A percentile compares a stretch with the other conserved stretches of the same genome.
phyloP scores from a whole-genome alignment of 2,329 filamentous ascomycete genomes.

The Sarocladiaceae sp. region DNA sequence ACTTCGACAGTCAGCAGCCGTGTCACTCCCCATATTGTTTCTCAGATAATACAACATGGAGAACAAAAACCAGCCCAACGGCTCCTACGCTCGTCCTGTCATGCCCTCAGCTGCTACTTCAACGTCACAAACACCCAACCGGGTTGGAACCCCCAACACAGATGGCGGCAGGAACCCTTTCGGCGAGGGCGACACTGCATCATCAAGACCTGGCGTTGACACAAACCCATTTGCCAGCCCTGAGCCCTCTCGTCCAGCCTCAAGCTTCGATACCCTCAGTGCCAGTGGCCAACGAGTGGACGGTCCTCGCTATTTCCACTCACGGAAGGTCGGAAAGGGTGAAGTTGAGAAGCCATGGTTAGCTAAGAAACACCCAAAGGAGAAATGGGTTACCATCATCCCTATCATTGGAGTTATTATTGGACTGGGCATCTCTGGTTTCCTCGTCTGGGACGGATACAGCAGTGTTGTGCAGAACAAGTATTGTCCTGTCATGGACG shows the following conservation, averaged over 20 bases:
- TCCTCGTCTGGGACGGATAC: slow-evolving; percentile 71
- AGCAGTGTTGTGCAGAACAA: slow-evolving; percentile 66
- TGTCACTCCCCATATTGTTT: too few relatives aligned
- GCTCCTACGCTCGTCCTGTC: slow-evolving; percentile 21
- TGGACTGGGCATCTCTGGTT: slow-evolving; percentile 60
- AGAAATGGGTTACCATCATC: slow-evolving; percentile 83
- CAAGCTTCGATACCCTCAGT: slow-evolving; percentile 41
- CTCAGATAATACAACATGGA: too few relatives aligned
- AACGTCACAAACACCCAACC: slow-evolving; percentile 31
- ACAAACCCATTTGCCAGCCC: slow-evolving; percentile 43
- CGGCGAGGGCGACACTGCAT: slow-evolving; percentile 31
- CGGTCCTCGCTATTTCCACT: slow-evolving; percentile 61
- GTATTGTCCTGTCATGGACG: slow-evolving; percentile 62
- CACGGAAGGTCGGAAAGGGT: slow-evolving; percentile 64
- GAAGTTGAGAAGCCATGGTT: slow-evolving; percentile 74
- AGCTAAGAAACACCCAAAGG: slow-evolving; percentile 63
- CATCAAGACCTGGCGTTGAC: slow-evolving; percentile 22
- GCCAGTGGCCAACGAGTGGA: slow-evolving; percentile 29
- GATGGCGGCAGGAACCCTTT: slow-evolving; percentile 34
- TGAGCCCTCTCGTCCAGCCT: slow-evolving; percentile 36
- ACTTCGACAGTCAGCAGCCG: too few relatives aligned
- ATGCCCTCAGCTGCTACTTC: slow-evolving; percentile 29
- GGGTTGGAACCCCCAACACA: slow-evolving; percentile 35
- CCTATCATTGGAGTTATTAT: slow-evolving; percentile 65
- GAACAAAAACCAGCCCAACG: slow-evolving; percentile 18